Percentiles rank a stretch among this genome's conserved stretches.
Conservation (phyloP, 306 rosid genomes). For the Quercus aquifolioides region DNA sequence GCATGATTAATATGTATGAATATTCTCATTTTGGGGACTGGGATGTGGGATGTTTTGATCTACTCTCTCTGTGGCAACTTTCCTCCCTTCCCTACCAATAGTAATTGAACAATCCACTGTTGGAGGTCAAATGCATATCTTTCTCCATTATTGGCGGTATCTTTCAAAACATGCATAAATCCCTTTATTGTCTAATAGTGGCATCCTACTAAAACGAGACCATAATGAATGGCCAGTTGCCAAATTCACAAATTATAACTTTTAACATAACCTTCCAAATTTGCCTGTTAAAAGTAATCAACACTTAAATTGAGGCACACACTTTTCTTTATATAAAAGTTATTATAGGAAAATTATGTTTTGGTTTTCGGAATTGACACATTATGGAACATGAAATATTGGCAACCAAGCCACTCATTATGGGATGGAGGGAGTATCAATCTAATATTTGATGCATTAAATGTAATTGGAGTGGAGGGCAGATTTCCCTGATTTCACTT, state of each 20-base stretch:
- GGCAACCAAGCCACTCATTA: neutral
- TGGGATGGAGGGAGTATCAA: neutral
- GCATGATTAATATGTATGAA: neutral
- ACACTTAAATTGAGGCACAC: neutral
- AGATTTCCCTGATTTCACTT: neutral
- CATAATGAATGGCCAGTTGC: neutral
- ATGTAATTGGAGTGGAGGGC: neutral
- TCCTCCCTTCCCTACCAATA: too few species aligned
- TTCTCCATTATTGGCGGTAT: too few species aligned
- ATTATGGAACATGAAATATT: neutral
- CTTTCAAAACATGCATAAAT: too few species aligned
- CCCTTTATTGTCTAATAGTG: too few species aligned
- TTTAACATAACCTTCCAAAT: neutral
- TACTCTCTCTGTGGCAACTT: neutral
- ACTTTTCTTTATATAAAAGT: neutral
- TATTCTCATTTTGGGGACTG: neutral
- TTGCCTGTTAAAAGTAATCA: neutral
- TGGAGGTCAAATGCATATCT: too few species aligned
- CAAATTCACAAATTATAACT: neutral
- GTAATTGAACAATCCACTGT: too few species aligned
- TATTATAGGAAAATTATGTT: neutral
- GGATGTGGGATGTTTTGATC: neutral
- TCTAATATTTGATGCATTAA: neutral
- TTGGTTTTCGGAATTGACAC: neutral
- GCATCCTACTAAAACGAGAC: too few species aligned